These are phyloP conservation scores for Mycosarcoma mackinlayi DNA, from an alignment of 1,284 basidiomycete genomes.

Conservation along the genomic window DNA sequence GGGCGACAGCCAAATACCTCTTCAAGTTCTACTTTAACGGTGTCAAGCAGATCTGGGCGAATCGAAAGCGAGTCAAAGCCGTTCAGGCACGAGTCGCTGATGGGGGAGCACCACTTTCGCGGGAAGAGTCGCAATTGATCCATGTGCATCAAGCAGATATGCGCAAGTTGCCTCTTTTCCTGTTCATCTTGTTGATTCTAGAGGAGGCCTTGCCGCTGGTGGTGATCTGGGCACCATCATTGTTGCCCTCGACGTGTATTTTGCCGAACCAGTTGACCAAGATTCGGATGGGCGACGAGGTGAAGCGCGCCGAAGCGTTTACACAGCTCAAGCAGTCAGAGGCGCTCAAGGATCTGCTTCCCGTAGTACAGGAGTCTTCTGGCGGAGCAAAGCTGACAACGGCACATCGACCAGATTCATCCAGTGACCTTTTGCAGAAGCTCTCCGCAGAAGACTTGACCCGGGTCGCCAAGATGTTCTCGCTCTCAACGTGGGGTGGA, in stretches of 20 bases:
- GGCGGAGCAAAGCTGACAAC: slow-evolving; percentile 3
- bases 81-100: slow-evolving; percentile 35
- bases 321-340: slow-evolving; percentile 22
- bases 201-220: slow-evolving; percentile 86
- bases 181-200: slow-evolving; percentile 78
- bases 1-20: slow-evolving; percentile 62
- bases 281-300: slow-evolving; percentile 60
- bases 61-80: slow-evolving; percentile 45
- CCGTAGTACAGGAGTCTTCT: slow-evolving; percentile 8
- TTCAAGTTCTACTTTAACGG: slow-evolving; percentile 66
- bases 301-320: slow-evolving; percentile 50
- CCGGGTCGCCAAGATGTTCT: slow-evolving; percentile 45
- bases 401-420: slow-evolving; percentile 4
- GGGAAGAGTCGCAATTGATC: slow-evolving; percentile 57
- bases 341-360: slow-evolving; percentile 32
- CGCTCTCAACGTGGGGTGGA: slow-evolving; percentile 56
- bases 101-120: slow-evolving; percentile 36
- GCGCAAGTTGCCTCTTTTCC: slow-evolving; percentile 80
- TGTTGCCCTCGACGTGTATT: slow-evolving; percentile 86
- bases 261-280: slow-evolving; percentile 79
- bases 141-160: slow-evolving; percentile 59
- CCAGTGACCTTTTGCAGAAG: slow-evolving; percentile 15
- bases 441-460: slow-evolving; percentile 26
- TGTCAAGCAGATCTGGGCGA: slow-evolving; percentile 67
- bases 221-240: slow-evolving; percentile 83